Base-by-base conservation (phyloP, 2,329 filamentous ascomycete genomes). In the Phyllosticta capitalensis region DNA sequence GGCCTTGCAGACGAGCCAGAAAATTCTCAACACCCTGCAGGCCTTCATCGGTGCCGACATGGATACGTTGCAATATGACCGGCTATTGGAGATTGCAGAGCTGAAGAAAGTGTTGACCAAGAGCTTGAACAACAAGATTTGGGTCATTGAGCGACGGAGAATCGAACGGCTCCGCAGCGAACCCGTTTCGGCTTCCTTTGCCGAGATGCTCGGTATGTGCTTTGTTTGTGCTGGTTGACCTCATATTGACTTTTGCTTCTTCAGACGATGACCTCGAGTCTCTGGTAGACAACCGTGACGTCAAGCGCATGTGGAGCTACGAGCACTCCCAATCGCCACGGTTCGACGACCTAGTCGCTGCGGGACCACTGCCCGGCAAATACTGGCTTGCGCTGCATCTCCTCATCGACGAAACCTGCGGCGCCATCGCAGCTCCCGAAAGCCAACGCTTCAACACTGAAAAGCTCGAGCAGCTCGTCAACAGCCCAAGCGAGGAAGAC, bases 391-490 rank as follows among this genome's bases (percentile, higher is more conserved):
- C 54, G 6, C 22, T 56, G 17, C 52, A 48, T 30, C 21, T 56
- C 19, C 54, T 60, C 22, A 54, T 60, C 19, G 58, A 60, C 24
- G 58, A 60, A 22, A 60, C 58, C 17, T 56, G 54, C 33, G 49
- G 26, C 30, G 50, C 56, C 20, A 60, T 56, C 49, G 24, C 58
- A 7, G 55, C 58, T 2, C 24, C 58, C 9, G 58, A 60, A 10
- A 60, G 24, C 54, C 24, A 21, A 12, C 58, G 58, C 50, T 26
- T 54, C 21, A 53, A 33, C 10, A 48, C 49, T 24, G 54, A 22
- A 12, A 50, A 53, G 19, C 24, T 56, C 17, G 58, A 60, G 50
- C 33, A 26, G 28, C 45, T 56, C 10, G 54, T 55, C 21, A 60
- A 60, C 22, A 56, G 28, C 7, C 50, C 54, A 7, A 28, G 54